phyloP scores from a whole-genome alignment of 805 yeast species.

The Starmerella stellata region DNA sequence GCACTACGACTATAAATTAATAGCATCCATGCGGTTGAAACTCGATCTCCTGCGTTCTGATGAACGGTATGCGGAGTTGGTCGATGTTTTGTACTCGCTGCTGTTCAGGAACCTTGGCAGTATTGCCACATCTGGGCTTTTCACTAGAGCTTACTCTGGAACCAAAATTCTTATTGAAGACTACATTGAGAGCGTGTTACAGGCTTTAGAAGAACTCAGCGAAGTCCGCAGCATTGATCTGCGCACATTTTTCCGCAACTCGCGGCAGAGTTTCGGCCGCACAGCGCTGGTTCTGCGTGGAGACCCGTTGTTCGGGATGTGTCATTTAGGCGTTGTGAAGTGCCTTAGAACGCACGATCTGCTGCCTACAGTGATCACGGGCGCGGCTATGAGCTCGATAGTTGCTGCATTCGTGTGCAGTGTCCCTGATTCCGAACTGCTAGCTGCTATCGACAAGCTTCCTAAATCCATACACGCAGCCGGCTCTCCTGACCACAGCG shows the following conservation, averaged over 20 bases:
- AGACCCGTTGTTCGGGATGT: constrained; percentile 83
- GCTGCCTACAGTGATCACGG: constrained; percentile 72
- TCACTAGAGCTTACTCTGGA: constrained; percentile 68
- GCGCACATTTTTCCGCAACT: constrained; percentile 54
- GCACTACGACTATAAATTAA: constrained; percentile 68
- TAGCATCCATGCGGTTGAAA: constrained; percentile 50
- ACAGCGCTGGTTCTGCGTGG: constrained; percentile 88
- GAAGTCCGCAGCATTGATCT: constrained; percentile 30
- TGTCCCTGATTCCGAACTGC: constrained; percentile 45
- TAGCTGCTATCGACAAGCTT: constrained; percentile 24
- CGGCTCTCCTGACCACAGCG: background rate
- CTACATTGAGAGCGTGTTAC: constrained; percentile 57
- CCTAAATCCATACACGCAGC: constrained; percentile 11
- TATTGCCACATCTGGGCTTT: constrained; percentile 58
- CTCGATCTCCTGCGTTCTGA: constrained; percentile 38
- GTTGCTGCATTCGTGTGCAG: constrained; percentile 76
- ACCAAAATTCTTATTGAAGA: constrained; percentile 80
- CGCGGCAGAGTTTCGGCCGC: constrained; percentile 70
- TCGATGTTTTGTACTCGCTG: constrained; percentile 61
- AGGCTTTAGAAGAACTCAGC: constrained; percentile 44
- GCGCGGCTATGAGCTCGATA: constrained; percentile 86
- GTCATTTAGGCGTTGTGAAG: constrained; percentile 82
- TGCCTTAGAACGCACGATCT: constrained; percentile 59
- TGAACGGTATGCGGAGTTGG: constrained; percentile 34
- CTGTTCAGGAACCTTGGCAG: constrained; percentile 82